A percentile compares a stretch with the other conserved stretches of the same genome.
phyloP scores from a whole-genome alignment of 768 basidiomycete genomes.

The Trametes cubensis region DNA sequence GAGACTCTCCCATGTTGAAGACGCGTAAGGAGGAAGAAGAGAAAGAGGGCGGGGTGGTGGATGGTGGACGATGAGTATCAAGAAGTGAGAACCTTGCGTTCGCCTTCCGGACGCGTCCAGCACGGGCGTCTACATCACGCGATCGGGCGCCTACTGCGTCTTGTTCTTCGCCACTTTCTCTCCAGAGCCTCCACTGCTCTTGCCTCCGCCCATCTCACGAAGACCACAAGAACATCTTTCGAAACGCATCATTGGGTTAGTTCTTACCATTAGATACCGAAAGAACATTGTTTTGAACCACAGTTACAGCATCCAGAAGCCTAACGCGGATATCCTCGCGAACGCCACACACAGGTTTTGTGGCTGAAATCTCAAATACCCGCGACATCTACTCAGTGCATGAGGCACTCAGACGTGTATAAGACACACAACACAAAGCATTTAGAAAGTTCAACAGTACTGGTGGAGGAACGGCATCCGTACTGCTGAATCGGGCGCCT shows the following conservation, averaged over 20 bases:
- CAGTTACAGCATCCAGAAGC: too few species aligned
- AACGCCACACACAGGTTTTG: constrained; percentile 1
- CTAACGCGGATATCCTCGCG: background rate
- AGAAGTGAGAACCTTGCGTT: constrained; percentile 15
- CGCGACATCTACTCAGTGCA: background rate
- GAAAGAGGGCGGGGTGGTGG: constrained; percentile 19
- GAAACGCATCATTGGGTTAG: background rate
- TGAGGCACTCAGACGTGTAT: background rate
- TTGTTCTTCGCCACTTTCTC: background rate
- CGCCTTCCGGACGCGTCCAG: constrained; percentile 13
- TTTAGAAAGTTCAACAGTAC: too few species aligned
- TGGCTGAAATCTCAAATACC: background rate
- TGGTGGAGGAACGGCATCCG: too few species aligned
- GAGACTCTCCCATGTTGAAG: constrained; percentile 63
- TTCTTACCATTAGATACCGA: too few species aligned
- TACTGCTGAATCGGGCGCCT: too few species aligned
- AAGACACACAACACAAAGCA: too few species aligned
- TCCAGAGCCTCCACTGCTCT: background rate
- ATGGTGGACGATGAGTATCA: constrained; percentile 31
- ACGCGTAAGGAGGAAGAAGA: constrained; percentile 21
- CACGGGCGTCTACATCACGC: constrained; percentile 8
- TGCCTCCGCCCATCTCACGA: background rate
- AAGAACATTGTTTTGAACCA: too few species aligned
- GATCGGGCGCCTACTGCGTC: background rate
- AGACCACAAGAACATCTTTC: too few species aligned